phyloP scores from a whole-genome alignment of 371 early-diverging fungal species.

The Actinomucor elegans region DNA sequence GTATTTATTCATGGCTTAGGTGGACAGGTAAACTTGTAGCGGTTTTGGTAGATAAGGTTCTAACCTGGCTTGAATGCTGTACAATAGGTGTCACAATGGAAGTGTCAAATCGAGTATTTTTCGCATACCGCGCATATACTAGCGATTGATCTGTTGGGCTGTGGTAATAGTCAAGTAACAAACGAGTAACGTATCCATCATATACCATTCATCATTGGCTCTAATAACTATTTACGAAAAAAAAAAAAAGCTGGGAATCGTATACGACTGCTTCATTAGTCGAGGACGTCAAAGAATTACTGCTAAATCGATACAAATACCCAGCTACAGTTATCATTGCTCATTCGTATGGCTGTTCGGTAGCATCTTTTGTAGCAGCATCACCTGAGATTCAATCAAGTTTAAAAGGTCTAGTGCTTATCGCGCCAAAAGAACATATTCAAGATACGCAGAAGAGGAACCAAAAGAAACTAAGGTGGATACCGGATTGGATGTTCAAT shows the following conservation, averaged over 20 bases:
- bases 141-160: constrained; percentile 68
- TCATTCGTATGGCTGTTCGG: constrained; percentile 71
- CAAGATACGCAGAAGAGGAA: constrained; percentile 42
- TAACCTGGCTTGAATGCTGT: too few species aligned
- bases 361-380: constrained; percentile 57
- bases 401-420: constrained; percentile 58
- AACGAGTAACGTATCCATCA: constrained; percentile 52
- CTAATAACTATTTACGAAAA: too few species aligned
- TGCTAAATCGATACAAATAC: constrained; percentile 57
- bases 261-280: constrained; percentile 61
- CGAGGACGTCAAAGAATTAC: constrained; percentile 50
- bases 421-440: constrained; percentile 62
- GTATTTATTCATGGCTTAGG: constrained; percentile 76
- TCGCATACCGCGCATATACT: constrained; percentile 66
- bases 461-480: constrained; percentile 37
- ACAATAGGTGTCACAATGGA: constrained; percentile 69
- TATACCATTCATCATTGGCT: too few species aligned
- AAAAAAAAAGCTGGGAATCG: constrained; percentile 54
- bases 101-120: constrained; percentile 67
- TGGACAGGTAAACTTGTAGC: constrained; percentile 56
- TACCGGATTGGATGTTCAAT: constrained; percentile 61
- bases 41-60: too few species aligned
- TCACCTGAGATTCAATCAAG: constrained; percentile 27
- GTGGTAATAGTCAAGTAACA: constrained; percentile 62
- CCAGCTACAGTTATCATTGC: constrained; percentile 65